Percentiles rank a stretch among this genome's conserved stretches.
phyloP scores from a whole-genome alignment of 768 basidiomycete genomes.

The Phaeotremella skinneri region DNA sequence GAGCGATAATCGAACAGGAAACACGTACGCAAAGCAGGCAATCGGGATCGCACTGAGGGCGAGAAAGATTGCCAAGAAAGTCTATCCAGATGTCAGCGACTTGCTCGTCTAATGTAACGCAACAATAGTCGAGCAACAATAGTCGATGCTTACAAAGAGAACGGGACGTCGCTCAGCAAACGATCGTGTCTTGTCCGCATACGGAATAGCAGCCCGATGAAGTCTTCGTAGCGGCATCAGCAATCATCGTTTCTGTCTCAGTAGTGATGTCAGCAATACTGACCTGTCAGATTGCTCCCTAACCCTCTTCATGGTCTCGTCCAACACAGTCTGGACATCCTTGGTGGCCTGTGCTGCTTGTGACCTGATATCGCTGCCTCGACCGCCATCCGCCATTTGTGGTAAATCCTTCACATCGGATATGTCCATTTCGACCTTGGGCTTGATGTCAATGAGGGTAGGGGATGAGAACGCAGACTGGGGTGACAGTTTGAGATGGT shows the following conservation, averaged over 20 bases:
- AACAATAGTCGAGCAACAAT: not conserved
- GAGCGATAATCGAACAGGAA: no score
- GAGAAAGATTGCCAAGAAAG: conserved; percentile 36
- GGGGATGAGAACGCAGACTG: not conserved
- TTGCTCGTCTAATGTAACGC: not conserved
- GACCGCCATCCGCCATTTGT: not conserved
- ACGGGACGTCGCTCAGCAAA: conserved; percentile 41
- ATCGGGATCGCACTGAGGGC: conserved; percentile 34
- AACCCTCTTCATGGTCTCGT: conserved; percentile 35
- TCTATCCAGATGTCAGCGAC: conserved; percentile 16
- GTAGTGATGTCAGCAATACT: conserved; percentile 1
- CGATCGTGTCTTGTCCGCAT: conserved; percentile 33
- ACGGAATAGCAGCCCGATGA: conserved; percentile 36
- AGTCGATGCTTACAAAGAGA: conserved; percentile 31
- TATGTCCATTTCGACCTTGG: conserved; percentile 1
- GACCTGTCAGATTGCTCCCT: conserved; percentile 36
- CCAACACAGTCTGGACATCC: conserved; percentile 30
- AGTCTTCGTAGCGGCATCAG: conserved; percentile 16
- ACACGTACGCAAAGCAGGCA: conserved; percentile 31
- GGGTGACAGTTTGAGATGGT: not conserved
- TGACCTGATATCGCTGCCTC: not conserved
- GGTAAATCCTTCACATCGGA: not conserved
- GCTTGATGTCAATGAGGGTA: conserved; percentile 19
- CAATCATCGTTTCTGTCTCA: not conserved
- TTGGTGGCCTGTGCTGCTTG: conserved; percentile 1